Evolutionary conservation across 192 early-diverging fungal genomes (phyloP), one percentile per base, ranked within the genome.

Genomic region (Ramicandelaber brevisporus): DNA sequence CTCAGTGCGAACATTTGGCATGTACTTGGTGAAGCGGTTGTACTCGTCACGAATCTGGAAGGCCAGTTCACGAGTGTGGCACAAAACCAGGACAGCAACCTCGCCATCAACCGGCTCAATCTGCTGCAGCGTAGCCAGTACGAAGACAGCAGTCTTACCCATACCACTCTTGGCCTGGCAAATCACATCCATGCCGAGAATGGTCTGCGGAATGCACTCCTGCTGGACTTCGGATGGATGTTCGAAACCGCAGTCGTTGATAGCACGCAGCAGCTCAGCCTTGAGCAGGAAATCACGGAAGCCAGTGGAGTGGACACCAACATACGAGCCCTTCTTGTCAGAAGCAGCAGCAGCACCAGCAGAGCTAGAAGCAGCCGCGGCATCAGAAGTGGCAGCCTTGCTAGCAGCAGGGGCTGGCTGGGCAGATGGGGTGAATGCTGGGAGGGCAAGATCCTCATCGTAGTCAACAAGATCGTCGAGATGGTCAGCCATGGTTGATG

Each of bases 211-310:
- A 41, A 97, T 90, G 44, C 82, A 88, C 54, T 92, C 85, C 50
- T 97, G 90, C 59, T 97, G 90, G 16, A 97, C 90, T 65, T 97
- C 86, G 31, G 79, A 85, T 23, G 90, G 90, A 60, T 97, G 90
- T 61, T 97, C 90, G 43, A 97, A 97, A 60, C 90, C 90, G 38
- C 87, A 97, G 55, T 97, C 90, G 14, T 77, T 82, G 39, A 93
- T 97, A 33, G 85, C 78, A 28, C 85, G 70, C 27, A 85, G 43
- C 19, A 97, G 59, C 50, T 97, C 90, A 3, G 90, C 87, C 68
- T 88, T 88, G 49, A 97, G 65, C 36, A 97, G 48, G 43, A 97
- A 93, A 49, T 97, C 90, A 48, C 82, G 63, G 75, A 97, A 97
- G 43, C 87, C 86, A 21, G 90, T 97, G 11, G 90, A 80, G 59